Percentiles rank a stretch among this genome's conserved stretches.
phyloP scores from a whole-genome alignment of 2,329 filamentous ascomycete species.

The Seiridium cupressi region DNA sequence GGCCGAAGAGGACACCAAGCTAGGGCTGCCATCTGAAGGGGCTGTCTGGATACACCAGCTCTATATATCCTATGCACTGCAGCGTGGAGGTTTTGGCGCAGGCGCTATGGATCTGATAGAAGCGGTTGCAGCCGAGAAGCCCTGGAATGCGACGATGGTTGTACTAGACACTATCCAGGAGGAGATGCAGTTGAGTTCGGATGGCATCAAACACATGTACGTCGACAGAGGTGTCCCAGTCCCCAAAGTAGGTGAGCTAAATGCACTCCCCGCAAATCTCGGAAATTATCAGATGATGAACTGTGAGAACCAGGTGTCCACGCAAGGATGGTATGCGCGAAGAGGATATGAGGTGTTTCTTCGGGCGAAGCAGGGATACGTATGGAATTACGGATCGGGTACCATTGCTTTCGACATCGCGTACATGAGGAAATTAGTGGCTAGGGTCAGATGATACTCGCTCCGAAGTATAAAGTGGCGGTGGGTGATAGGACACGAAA shows the following conservation, averaged over 20 bases:
- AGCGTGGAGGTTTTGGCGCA: slow-evolving; percentile 32
- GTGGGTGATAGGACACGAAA: not conserved
- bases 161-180: slow-evolving; percentile 34
- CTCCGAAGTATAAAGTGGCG: not conserved
- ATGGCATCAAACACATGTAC: slow-evolving; percentile 21
- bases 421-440: slow-evolving; percentile 2
- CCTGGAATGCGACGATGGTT: slow-evolving; percentile 30
- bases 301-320: not conserved
- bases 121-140: slow-evolving; percentile 24
- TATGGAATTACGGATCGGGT: not conserved
- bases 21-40: slow-evolving; percentile 26
- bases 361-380: not conserved
- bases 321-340: slow-evolving; percentile 22
- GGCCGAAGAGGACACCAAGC: slow-evolving; percentile 25
- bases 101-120: slow-evolving; percentile 34
- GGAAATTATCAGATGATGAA: not conserved
- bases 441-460: not conserved
- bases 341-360: slow-evolving; percentile 23
- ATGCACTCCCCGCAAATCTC: too few relatives aligned
- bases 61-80: slow-evolving; percentile 38
- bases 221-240: slow-evolving; percentile 21
- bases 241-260: slow-evolving; percentile 21
- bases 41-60: slow-evolving; percentile 38
- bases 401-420: not conserved
- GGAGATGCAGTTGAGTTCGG: slow-evolving; percentile 25